phyloP scores from a whole-genome alignment of 2,329 filamentous ascomycete genomes.

The Nemania abortiva region DNA sequence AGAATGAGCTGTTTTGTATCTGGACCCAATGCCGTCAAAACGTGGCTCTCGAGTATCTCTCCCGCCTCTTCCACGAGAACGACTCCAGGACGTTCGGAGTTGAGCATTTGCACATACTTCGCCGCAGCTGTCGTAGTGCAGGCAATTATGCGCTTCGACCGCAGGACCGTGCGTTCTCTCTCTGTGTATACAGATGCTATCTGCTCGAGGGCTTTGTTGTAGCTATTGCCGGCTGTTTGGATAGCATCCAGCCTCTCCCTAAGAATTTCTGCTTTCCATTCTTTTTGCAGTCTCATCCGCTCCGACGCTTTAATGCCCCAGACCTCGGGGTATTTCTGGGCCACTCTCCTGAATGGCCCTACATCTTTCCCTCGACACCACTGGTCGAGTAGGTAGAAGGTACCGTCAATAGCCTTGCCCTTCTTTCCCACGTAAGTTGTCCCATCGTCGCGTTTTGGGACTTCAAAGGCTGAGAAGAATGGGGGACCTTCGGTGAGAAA shows the following conservation, averaged over 20 bases:
- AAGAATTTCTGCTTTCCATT: conserved; percentile 21
- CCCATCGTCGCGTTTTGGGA: conserved; percentile 58
- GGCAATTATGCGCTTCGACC: conserved; percentile 69
- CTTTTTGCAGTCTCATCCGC: conserved; percentile 4
- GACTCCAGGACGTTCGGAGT: conserved; percentile 65
- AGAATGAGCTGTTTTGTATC: conserved; percentile 67
- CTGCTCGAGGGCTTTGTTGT: conserved; percentile 55
- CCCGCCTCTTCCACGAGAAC: conserved; percentile 62
- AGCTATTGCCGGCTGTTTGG: conserved; percentile 45
- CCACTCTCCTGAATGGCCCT: not conserved
- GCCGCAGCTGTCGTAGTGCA: conserved; percentile 78
- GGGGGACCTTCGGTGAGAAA: conserved; percentile 56
- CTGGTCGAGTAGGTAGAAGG: conserved; percentile 63
- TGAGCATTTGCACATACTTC: conserved; percentile 66
- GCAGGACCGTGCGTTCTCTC: conserved; percentile 18
- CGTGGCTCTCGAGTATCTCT: conserved; percentile 42
- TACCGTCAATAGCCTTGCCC: conserved; percentile 57
- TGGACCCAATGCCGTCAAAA: conserved; percentile 39
- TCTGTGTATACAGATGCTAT: conserved; percentile 56
- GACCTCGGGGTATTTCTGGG: conserved; percentile 23
- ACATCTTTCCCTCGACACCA: conserved; percentile 57
- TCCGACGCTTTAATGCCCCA: conserved; percentile 19
- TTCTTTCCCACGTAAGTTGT: conserved; percentile 59
- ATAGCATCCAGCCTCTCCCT: conserved; percentile 13
- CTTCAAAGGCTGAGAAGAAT: conserved; percentile 67